A percentile compares a stretch with the other conserved stretches of the same genome.
Conservation (phyloP, 257 asterid species). For the Fraxinus pennsylvanica region DNA sequence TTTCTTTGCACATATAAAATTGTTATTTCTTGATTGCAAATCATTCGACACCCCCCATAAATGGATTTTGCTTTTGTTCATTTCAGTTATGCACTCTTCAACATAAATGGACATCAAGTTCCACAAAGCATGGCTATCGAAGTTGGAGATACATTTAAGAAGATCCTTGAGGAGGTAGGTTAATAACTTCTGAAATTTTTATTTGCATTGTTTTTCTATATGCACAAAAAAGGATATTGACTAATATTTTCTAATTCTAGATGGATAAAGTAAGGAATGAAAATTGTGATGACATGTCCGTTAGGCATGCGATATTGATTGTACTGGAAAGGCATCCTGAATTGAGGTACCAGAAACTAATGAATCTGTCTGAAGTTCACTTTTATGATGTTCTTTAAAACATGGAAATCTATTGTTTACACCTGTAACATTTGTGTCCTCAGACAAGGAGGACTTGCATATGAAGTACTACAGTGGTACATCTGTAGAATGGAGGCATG, state of each 20-base stretch:
- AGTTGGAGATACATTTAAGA: constrained; percentile 86
- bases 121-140: constrained; percentile 73
- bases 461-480: constrained; percentile 94
- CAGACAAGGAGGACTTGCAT: constrained; percentile 85
- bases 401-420: constrained; percentile 26
- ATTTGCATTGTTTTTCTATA: constrained; percentile 1
- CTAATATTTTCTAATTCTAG: constrained; percentile 42
- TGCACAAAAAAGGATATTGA: constrained; percentile 19
- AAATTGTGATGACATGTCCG: constrained; percentile 75
- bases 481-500: constrained; percentile 99
- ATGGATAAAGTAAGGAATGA: constrained; percentile 87
- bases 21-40: not conserved
- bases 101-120: constrained; percentile 79
- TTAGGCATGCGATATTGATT: constrained; percentile 73
- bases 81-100: constrained; percentile 80
- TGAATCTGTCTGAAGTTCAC: not conserved
- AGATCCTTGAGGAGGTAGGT: constrained; percentile 84
- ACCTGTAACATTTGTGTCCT: constrained; percentile 16
- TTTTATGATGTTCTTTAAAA: constrained; percentile 20
- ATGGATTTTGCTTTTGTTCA: constrained; percentile 22
- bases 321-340: constrained; percentile 84
- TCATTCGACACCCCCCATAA: constrained; percentile 8
- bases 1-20: not conserved
- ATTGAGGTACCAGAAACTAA: constrained; percentile 53
- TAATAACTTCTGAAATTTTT: constrained; percentile 18